These are phyloP conservation scores for Flaveria brownii DNA, from an alignment of 129 eudicot species.

Conservation along the genomic window DNA sequence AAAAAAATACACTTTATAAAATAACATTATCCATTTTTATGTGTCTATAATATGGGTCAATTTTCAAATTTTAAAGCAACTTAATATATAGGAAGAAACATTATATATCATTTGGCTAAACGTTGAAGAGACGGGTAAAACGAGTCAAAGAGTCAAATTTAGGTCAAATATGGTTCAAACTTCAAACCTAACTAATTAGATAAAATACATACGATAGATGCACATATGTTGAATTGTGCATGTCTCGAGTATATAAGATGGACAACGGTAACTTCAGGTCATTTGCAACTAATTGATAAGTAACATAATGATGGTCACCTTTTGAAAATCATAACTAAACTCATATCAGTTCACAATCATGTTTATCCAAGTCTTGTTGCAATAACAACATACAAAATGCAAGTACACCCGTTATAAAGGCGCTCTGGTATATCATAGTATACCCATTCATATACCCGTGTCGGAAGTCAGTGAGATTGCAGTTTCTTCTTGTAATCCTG, in stretches of 20 bases:
- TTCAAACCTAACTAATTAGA: too few species aligned
- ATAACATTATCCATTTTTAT: neutral
- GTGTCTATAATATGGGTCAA: too few species aligned
- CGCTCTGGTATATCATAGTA: neutral
- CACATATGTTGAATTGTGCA: too few species aligned
- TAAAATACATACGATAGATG: too few species aligned
- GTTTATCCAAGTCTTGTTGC: constrained; percentile 16
- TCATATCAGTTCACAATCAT: neutral
- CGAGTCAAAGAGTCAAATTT: too few species aligned
- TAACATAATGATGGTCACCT: constrained; percentile 4
- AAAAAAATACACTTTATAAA: too few species aligned
- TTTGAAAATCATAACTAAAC: neutral
- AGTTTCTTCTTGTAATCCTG: constrained; percentile 90
- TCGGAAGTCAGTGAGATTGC: constrained; percentile 36
- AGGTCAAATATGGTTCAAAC: too few species aligned
- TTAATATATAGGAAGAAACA: neutral
- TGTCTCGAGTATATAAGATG: too few species aligned
- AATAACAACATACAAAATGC: constrained; percentile 24
- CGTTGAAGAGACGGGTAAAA: too few species aligned
- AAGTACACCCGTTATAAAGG: neutral
- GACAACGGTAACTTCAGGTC: too few species aligned
- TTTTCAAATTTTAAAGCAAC: neutral
- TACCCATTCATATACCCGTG: neutral
- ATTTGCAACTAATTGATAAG: too few species aligned
- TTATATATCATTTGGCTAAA: too few species aligned